phyloP scores from a whole-genome alignment of 768 basidiomycete species.

The Serendipita vermifera region DNA sequence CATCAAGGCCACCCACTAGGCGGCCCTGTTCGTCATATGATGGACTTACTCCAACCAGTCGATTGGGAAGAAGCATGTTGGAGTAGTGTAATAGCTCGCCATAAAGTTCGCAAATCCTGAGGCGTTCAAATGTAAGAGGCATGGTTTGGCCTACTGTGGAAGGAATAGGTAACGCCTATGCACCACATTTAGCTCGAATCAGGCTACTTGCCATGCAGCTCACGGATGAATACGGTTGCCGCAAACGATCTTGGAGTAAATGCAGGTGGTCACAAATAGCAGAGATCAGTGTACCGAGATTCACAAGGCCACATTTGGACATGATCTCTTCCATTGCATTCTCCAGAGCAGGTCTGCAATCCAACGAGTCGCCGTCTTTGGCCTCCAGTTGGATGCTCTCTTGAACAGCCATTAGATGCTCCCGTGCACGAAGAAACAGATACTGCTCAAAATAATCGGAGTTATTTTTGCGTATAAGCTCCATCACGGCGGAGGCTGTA shows the following conservation, averaged over 20 bases:
- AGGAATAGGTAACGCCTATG: slow-evolving; percentile 49
- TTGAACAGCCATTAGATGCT: slow-evolving; percentile 77
- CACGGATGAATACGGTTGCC: slow-evolving; percentile 65
- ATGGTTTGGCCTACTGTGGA: slow-evolving; percentile 62
- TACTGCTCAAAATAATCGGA: slow-evolving; percentile 98
- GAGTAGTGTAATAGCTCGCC: slow-evolving; percentile 96
- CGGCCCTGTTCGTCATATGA: slow-evolving; percentile 76
- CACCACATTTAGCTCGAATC: slow-evolving; percentile 11
- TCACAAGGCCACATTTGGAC: slow-evolving; percentile 77
- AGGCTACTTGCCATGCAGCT: slow-evolving; percentile 20
- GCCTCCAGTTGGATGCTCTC: slow-evolving; percentile 46
- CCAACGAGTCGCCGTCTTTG: slow-evolving; percentile 22
- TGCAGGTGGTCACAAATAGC: slow-evolving; percentile 56
- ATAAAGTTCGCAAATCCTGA: slow-evolving; percentile 90
- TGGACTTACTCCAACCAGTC: slow-evolving; percentile 48
- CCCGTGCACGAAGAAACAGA: slow-evolving; percentile 85
- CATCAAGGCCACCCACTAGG: slow-evolving; percentile 72
- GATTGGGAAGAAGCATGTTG: slow-evolving; percentile 93
- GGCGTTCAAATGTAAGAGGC: slow-evolving; percentile 88
- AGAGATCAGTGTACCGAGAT: slow-evolving; percentile 70
- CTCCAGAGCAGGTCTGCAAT: slow-evolving; percentile 55
- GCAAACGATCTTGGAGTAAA: slow-evolving; percentile 56
- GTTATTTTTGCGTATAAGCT: slow-evolving; percentile 93
- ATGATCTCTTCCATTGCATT: slow-evolving; percentile 68
- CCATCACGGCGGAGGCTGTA: slow-evolving; percentile 78